phyloP scores from a whole-genome alignment of 305 asterid genomes.

The Fraxinus ornus region DNA sequence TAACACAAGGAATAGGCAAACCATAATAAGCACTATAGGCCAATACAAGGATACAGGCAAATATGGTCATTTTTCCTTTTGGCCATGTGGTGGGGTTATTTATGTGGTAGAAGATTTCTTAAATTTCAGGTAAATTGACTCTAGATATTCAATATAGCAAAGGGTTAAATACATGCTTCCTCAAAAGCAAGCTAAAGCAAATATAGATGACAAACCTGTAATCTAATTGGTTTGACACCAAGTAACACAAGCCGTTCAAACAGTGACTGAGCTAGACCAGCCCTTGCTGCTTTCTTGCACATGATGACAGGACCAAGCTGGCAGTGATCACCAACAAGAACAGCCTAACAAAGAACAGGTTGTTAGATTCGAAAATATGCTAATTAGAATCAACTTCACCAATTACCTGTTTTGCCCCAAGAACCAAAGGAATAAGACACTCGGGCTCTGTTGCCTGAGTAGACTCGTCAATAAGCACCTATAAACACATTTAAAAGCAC shows the following conservation, averaged over 20 bases:
- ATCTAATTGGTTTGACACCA: constrained; percentile 94
- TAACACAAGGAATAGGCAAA: neutral
- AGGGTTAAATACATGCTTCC: constrained; percentile 6
- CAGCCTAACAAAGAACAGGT: constrained; percentile 48
- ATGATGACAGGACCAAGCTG: constrained; percentile 99
- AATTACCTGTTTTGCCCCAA: constrained; percentile 90
- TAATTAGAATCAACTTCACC: constrained; percentile 12
- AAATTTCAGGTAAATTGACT: neutral
- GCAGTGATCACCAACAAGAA: constrained; percentile 99
- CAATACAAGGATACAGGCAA: neutral
- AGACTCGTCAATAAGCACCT: constrained; percentile 99
- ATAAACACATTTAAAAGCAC: constrained; percentile 12
- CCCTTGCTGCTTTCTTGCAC: constrained; percentile 99
- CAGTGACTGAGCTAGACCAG: constrained; percentile 95
- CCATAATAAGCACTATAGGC: neutral
- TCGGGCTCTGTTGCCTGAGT: constrained; percentile 99
- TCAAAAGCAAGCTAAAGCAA: neutral
- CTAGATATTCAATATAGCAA: neutral
- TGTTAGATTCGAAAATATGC: constrained; percentile 16
- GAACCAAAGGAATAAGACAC: constrained; percentile 96
- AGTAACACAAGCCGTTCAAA: constrained; percentile 96
- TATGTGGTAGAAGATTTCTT: constrained; percentile 3
- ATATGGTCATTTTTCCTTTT: neutral
- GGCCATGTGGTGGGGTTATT: neutral
- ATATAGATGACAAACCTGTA: constrained; percentile 62